Base-by-base conservation (phyloP, 768 basidiomycete species). In the Pisolithus albus region DNA sequence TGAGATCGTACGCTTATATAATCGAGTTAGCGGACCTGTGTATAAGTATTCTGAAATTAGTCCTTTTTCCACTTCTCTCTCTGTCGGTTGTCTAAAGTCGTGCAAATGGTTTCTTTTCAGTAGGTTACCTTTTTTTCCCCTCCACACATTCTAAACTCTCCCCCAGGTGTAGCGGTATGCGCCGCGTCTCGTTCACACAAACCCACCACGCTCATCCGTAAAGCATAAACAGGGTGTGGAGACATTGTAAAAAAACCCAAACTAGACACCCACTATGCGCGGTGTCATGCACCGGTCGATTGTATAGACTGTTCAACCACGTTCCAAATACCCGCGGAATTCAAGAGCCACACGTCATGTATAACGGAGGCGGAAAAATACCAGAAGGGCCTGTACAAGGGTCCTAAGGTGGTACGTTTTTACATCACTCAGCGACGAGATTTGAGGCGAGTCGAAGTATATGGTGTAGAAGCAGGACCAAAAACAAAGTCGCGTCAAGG, bases 191-290 rank as follows among this genome's bases (percentile, higher is more conserved):
- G 36, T 21, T 15, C 24, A 10, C 37, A 39, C n/a, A 38, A 4
- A 13, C 18, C 16, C 23, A 23, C 10, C 2, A 46, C 32, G 23
- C 16, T 57, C 34, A 50, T 15, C 13, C 40, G 26, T 44, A 4
- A 49, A 15, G 46, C 34, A 41, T 44, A 43, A 49, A 37, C 53
- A 89, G 90, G 66, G 34, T 96, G 93, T 66, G 72, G 77, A 47
- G 93, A 96, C 58, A 84, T 91, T 9, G 83, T 95, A 26, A 96
- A 92, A 69, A 96, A 96, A 62, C 93, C 93, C 11, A 92, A 93
- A 66, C 78, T 96, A 1, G 91, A 95, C 67, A 80, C 84, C 63
- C 92, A 95, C 61, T 57, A 64, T 44, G 64, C 61, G 26, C 71
- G 76, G 42, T 92, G 88, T 61, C 72, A 82, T 50, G 59, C 78